A percentile compares a stretch with the other conserved stretches of the same genome.
phyloP scores from a whole-genome alignment of 768 basidiomycete genomes.

The Podaxis carcinomalis region DNA sequence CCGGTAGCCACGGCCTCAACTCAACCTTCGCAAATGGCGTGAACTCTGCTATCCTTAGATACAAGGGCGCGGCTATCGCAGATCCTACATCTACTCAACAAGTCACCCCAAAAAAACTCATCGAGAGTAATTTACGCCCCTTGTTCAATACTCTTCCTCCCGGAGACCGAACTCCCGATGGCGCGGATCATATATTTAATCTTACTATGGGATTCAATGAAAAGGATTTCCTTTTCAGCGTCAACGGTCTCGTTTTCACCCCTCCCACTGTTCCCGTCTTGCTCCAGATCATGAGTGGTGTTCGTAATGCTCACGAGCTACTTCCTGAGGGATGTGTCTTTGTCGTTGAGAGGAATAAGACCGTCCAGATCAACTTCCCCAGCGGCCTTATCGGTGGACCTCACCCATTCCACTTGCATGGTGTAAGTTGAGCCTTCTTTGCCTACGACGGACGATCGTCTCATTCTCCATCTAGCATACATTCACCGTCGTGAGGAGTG shows the following conservation, averaged over 20 bases:
- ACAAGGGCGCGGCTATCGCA: slow-evolving; percentile 31
- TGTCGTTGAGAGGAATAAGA: slow-evolving; percentile 38
- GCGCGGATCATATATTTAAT: slow-evolving; percentile 19
- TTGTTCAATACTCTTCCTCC: slow-evolving; percentile 17
- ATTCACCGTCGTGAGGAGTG: slow-evolving; percentile 41
- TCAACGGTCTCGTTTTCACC: slow-evolving; percentile 12
- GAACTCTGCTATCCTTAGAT: slow-evolving; percentile 47
- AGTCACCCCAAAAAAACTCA: slow-evolving; percentile 18
- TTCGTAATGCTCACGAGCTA: slow-evolving; percentile 32
- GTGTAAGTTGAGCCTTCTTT: slow-evolving; percentile 26
- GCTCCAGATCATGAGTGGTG: slow-evolving; percentile 48
- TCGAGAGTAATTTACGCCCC: slow-evolving; percentile 21
- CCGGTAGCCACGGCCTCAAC: slow-evolving; percentile 10
- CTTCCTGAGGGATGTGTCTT: slow-evolving; percentile 38
- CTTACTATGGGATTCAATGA: slow-evolving; percentile 16
- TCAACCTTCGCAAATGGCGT: slow-evolving; percentile 29
- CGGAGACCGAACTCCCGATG: slow-evolving; percentile 17
- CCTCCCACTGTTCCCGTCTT: slow-evolving; percentile 40
- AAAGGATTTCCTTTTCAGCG: slow-evolving; percentile 7
- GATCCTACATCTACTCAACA: slow-evolving; percentile 33
- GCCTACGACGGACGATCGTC: neutral
- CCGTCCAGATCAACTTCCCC: slow-evolving; percentile 44
- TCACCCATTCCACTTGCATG: slow-evolving; percentile 46
- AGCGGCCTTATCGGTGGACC: slow-evolving; percentile 19
- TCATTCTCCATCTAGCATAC: slow-evolving; percentile 18